phyloP scores from a whole-genome alignment of 768 basidiomycete species.

The Coprinopsis sp. region DNA sequence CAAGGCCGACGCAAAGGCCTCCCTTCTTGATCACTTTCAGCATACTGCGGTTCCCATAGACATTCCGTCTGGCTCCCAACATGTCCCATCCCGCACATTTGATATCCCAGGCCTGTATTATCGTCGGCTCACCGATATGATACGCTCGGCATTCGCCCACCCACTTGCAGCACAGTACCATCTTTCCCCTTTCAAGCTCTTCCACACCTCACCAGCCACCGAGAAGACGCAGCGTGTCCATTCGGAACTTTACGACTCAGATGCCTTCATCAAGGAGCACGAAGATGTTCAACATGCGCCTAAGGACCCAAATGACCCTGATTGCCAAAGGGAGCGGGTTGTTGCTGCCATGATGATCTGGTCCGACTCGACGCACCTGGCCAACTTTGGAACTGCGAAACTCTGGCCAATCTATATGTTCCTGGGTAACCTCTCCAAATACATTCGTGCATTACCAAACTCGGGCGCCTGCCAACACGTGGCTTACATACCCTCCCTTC shows the following conservation, averaged over 20 bases:
- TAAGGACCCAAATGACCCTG: constrained; percentile 17
- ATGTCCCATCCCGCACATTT: constrained; percentile 16
- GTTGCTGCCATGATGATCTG: constrained; percentile 24
- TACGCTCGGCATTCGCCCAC: constrained; percentile 20
- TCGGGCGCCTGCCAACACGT: constrained; percentile 15
- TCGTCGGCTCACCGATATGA: constrained; percentile 18
- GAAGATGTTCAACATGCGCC: constrained; percentile 17
- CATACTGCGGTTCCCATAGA: constrained; percentile 14
- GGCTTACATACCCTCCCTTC: constrained; percentile 17
- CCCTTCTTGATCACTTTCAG: background rate
- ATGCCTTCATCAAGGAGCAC: constrained; percentile 27
- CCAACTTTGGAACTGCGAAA: constrained; percentile 15
- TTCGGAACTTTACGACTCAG: constrained; percentile 28
- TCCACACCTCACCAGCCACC: constrained; percentile 8
- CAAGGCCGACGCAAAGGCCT: constrained; percentile 5
- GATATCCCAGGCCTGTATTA: constrained; percentile 24
- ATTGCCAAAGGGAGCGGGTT: constrained; percentile 14
- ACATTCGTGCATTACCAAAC: constrained; percentile 12
- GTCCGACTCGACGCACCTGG: constrained; percentile 18
- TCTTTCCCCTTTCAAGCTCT: constrained; percentile 25
- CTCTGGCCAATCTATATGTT: constrained; percentile 18
- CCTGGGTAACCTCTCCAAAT: constrained; percentile 17
- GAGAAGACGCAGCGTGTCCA: constrained; percentile 14
- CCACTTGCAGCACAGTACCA: constrained; percentile 19
- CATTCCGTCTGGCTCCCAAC: constrained; percentile 23